phyloP scores from a whole-genome alignment of 2,329 filamentous ascomycete genomes.

The Diaporthe sp. region DNA sequence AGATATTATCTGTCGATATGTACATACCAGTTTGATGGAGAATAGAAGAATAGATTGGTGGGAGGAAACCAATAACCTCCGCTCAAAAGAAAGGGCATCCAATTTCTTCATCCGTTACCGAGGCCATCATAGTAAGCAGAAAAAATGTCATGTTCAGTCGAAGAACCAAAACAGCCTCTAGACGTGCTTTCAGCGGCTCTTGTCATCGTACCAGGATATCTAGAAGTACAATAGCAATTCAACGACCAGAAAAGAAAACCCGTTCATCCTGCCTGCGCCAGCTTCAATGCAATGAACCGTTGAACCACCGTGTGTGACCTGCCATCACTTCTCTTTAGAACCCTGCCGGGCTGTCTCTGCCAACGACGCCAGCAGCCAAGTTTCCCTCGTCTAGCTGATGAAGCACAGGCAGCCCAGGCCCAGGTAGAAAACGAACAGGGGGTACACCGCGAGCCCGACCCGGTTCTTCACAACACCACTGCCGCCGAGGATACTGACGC shows the following conservation, averaged over 20 bases:
- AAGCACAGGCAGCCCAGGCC: constrained; percentile 95
- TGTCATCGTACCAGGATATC: constrained; percentile 31
- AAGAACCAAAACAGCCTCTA: neutral
- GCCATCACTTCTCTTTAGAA: neutral
- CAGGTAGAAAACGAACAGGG: constrained; percentile 94
- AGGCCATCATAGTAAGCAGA: neutral
- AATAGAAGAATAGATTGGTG: constrained; percentile 5
- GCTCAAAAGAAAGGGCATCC: neutral
- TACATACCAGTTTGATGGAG: constrained; percentile 15
- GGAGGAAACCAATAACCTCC: neutral
- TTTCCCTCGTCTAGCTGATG: constrained; percentile 75
- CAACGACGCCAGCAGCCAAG: neutral
- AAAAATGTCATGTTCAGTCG: neutral
- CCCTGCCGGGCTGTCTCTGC: neutral
- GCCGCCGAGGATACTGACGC: constrained; percentile 94
- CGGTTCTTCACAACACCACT: constrained; percentile 96
- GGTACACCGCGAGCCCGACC: constrained; percentile 93
- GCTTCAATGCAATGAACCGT: constrained; percentile 30
- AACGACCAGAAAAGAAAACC: constrained; percentile 14
- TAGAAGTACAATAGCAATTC: constrained; percentile 24
- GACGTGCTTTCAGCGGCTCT: constrained; percentile 14
- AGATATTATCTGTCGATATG: constrained; percentile 22
- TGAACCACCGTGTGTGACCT: constrained; percentile 14
- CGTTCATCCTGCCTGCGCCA: constrained; percentile 32
- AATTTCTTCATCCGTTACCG: neutral